These are phyloP conservation scores for Lolium perenne DNA, from an alignment of 176 grass and related monocot genomes.

Conservation along the genomic window DNA sequence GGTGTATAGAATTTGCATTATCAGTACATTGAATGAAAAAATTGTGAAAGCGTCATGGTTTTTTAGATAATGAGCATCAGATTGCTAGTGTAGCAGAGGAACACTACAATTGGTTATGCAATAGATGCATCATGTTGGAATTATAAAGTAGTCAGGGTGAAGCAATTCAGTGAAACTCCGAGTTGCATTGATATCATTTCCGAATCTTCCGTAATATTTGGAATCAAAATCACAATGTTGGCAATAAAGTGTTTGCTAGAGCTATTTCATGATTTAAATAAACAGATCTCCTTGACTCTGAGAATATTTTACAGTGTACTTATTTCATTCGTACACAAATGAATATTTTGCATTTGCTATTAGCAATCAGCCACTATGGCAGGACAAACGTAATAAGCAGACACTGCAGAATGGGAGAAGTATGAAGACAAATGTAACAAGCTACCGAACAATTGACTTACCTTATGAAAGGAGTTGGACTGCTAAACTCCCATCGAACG, in stretches of 20 bases:
- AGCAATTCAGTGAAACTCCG: background rate
- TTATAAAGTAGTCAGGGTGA: background rate
- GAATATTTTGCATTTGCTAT: background rate
- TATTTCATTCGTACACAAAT: background rate
- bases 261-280: slow-evolving; percentile 16
- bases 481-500: slow-evolving; percentile 83
- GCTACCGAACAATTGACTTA: slow-evolving; percentile 12
- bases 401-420: background rate
- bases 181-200: background rate
- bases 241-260: background rate
- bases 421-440: background rate
- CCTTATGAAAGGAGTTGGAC: slow-evolving; percentile 85
- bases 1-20: background rate
- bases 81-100: slow-evolving; percentile 1
- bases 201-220: background rate
- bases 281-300: background rate
- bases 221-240: background rate
- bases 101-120: background rate
- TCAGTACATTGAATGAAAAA: background rate
- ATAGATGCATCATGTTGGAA: background rate
- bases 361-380: background rate
- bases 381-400: background rate
- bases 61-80: background rate
- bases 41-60: background rate
- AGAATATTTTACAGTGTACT: background rate